Percentiles rank a stretch among this genome's conserved stretches.
phyloP scores from a whole-genome alignment of 306 rosid species.

The Prunus dulcis region DNA sequence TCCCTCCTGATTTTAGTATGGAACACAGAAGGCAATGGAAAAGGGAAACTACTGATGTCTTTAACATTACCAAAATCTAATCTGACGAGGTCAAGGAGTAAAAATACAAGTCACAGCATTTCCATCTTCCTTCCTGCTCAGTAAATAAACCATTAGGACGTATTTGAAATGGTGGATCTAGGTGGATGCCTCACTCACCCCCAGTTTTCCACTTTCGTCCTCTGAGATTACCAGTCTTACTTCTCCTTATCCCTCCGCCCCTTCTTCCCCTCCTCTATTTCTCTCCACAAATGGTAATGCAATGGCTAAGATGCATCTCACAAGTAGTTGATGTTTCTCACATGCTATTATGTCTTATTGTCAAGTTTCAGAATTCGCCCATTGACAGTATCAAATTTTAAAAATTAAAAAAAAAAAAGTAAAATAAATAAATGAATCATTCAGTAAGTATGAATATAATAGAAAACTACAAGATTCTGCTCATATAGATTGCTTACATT shows the following conservation, averaged over 20 bases:
- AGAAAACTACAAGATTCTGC: conserved; percentile 9
- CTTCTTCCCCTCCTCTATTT: neutral
- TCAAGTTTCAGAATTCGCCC: neutral
- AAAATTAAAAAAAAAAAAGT: too few relatives aligned
- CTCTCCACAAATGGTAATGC: neutral
- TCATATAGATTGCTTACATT: conserved; percentile 57
- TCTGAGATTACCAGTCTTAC: neutral
- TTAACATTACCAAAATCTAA: neutral
- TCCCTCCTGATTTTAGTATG: neutral
- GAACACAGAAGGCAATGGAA: neutral
- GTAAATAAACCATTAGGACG: neutral
- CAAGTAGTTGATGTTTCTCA: neutral
- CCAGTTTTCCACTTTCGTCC: neutral
- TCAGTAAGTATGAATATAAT: neutral
- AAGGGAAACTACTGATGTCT: neutral
- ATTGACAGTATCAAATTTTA: neutral
- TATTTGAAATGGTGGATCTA: neutral
- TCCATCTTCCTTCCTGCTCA: neutral
- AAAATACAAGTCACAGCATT: neutral
- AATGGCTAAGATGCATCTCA: neutral
- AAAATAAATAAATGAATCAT: neutral
- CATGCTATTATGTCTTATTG: neutral
- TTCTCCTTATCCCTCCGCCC: neutral
- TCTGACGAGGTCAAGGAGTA: neutral
- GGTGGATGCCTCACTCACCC: neutral